A percentile compares a stretch with the other conserved stretches of the same genome.
phyloP scores from a whole-genome alignment of 2,329 filamentous ascomycete species.

The Periconia macrospinosa region DNA sequence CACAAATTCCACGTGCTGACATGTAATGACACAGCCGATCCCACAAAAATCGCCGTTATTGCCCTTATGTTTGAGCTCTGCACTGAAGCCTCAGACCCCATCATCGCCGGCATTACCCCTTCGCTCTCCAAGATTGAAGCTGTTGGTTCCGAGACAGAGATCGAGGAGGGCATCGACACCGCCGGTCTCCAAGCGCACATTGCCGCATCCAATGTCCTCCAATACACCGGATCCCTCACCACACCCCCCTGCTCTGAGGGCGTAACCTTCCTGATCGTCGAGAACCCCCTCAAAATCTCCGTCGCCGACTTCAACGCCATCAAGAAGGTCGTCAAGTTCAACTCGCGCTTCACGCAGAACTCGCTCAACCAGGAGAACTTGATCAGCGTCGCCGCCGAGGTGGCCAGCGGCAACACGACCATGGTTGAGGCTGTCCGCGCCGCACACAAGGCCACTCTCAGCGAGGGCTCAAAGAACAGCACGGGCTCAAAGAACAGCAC shows the following conservation, averaged over 20 bases:
- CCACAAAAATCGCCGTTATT: conserved; percentile 43
- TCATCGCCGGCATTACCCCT: conserved; percentile 32
- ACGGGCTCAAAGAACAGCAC: neutral
- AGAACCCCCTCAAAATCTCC: conserved; percentile 52
- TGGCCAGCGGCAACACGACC: neutral
- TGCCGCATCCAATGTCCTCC: conserved; percentile 45
- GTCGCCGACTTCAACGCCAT: conserved; percentile 55
- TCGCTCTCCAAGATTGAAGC: conserved; percentile 44
- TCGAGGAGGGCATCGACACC: conserved; percentile 48
- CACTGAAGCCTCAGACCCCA: conserved; percentile 30
- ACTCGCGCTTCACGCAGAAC: conserved; percentile 59
- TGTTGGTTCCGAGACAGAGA: conserved; percentile 42
- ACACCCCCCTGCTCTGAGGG: conserved; percentile 65
- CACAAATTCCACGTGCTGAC: conserved; percentile 3
- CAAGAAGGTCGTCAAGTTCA: conserved; percentile 58
- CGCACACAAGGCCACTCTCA: neutral
- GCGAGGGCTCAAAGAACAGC: neutral
- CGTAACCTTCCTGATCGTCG: conserved; percentile 57
- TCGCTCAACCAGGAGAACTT: conserved; percentile 50
- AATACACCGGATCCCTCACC: conserved; percentile 63
- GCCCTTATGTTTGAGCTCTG: conserved; percentile 48
- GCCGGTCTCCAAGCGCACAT: conserved; percentile 43
- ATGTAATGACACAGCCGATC: conserved; percentile 25
- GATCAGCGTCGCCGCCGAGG: neutral
- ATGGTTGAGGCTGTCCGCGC: neutral